Conservation (phyloP, 768 basidiomycete species). For the Mycena polygramma region DNA sequence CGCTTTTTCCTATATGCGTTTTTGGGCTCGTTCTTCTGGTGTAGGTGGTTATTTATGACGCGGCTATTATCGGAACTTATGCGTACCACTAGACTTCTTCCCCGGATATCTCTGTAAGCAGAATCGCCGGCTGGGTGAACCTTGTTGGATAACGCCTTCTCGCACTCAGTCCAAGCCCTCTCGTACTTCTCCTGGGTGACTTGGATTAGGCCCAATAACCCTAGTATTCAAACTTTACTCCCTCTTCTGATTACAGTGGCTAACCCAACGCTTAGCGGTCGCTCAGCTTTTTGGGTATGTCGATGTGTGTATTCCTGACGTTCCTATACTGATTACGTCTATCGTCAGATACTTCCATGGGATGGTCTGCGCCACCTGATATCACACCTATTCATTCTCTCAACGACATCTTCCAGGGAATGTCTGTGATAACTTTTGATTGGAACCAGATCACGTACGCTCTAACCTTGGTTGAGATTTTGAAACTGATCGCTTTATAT, state of each 20-base stretch:
- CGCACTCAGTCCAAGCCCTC: constrained; percentile 61
- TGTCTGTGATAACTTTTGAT: constrained; percentile 63
- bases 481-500: constrained; percentile 30
- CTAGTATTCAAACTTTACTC: background rate
- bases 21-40: constrained; percentile 70
- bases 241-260: constrained; percentile 57
- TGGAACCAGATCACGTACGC: constrained; percentile 65
- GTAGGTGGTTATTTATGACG: constrained; percentile 42
- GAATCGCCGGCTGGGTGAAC: background rate
- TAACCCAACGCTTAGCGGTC: constrained; percentile 52
- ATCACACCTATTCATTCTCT: background rate
- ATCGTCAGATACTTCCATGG: constrained; percentile 38
- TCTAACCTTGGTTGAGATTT: constrained; percentile 5
- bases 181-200: constrained; percentile 62
- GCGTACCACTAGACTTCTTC: constrained; percentile 50
- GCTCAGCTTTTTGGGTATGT: constrained; percentile 83
- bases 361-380: constrained; percentile 27
- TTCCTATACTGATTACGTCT: background rate
- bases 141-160: background rate
- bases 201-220: constrained; percentile 24
- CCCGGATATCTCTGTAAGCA: constrained; percentile 73
- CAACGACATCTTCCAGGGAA: constrained; percentile 7
- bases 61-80: background rate
- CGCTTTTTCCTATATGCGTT: constrained; percentile 82
- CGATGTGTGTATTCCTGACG: constrained; percentile 34